These are phyloP conservation scores for Leccinum longicurvipes DNA, from an alignment of 768 basidiomycete genomes.

Conservation along the genomic window DNA sequence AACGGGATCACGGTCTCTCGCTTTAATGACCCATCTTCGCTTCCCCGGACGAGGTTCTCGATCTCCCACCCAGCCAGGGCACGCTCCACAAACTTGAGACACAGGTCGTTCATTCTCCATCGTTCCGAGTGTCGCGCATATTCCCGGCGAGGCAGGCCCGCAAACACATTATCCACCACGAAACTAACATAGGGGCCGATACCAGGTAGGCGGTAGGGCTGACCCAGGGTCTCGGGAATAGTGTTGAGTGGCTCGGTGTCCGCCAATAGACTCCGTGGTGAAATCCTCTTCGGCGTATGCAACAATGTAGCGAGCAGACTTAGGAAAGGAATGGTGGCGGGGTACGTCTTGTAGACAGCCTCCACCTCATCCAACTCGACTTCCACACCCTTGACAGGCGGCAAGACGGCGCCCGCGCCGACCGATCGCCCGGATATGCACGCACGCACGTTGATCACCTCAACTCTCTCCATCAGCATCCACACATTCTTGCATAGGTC, in stretches of 20 bases:
- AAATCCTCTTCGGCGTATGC: constrained; percentile 74
- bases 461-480: constrained; percentile 79
- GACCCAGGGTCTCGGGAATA: constrained; percentile 76
- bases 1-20: constrained; percentile 53
- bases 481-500: constrained; percentile 83
- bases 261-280: constrained; percentile 54
- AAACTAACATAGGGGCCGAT: constrained; percentile 82
- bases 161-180: constrained; percentile 86
- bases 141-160: constrained; percentile 69
- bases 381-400: constrained; percentile 74
- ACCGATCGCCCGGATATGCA: constrained; percentile 28
- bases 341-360: constrained; percentile 71
- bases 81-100: constrained; percentile 81
- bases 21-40: constrained; percentile 51
- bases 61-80: constrained; percentile 80
- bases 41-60: constrained; percentile 59
- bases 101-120: constrained; percentile 85
- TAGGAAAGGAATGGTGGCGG: constrained; percentile 86
- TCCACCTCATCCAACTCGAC: constrained; percentile 89
- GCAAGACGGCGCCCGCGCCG: constrained; percentile 35
- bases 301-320: constrained; percentile 78
- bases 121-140: constrained; percentile 72
- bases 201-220: constrained; percentile 76
- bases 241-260: constrained; percentile 66
- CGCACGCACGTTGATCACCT: constrained; percentile 74